Conservation (phyloP, 208 protist species). For the Acanthamoeba royreba region DNA sequence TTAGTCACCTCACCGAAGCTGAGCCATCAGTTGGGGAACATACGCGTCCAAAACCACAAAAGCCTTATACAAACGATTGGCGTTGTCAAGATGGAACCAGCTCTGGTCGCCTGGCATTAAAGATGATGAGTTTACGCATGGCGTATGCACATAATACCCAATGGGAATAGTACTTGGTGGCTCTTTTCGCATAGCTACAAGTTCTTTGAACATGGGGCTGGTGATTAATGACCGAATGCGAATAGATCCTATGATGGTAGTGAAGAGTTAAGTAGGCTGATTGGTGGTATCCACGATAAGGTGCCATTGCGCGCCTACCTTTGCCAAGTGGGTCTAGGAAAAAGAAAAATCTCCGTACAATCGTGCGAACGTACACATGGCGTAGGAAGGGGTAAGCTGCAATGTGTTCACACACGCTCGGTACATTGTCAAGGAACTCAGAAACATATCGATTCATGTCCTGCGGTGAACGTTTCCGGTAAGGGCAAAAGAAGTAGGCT, state of each 20-base stretch:
- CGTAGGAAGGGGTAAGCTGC: background rate
- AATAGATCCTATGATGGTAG: background rate
- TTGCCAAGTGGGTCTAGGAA: background rate
- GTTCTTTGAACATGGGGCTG: slow-evolving; percentile 7
- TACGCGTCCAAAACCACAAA: background rate
- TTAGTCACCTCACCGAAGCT: background rate
- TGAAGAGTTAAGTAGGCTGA: background rate
- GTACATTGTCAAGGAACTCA: background rate
- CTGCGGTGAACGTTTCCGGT: background rate
- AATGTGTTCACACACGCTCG: background rate
- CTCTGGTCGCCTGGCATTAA: background rate
- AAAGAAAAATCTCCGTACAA: background rate
- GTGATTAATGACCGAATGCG: background rate
- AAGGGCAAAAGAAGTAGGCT: background rate
- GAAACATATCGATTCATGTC: slow-evolving; percentile 9
- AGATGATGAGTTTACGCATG: too few relatives aligned
- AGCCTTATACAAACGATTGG: background rate
- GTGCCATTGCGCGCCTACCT: too few relatives aligned
- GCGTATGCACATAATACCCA: too few relatives aligned
- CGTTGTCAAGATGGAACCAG: background rate
- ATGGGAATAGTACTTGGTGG: too few relatives aligned
- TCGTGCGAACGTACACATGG: background rate
- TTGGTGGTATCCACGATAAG: too few relatives aligned
- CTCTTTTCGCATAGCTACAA: background rate
- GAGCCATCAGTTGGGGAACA: background rate